A percentile compares a stretch with the other conserved stretches of the same genome.
These are phyloP conservation scores for Oryza australiensis DNA, from an alignment of 176 grass and related monocot species.

Conservation along the genomic window DNA sequence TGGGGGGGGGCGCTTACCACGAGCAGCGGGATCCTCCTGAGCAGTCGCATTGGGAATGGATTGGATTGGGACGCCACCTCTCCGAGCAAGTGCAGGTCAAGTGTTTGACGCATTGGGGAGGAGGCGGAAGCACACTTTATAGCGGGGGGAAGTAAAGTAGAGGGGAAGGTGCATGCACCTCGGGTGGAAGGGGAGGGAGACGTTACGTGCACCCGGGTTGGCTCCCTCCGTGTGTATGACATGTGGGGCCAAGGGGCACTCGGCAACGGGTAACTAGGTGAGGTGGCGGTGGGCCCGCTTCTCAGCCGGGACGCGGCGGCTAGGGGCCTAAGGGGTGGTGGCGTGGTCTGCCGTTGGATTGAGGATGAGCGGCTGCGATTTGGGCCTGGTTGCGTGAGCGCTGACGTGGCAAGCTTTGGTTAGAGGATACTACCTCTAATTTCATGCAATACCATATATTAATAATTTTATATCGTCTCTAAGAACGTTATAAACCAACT, in stretches of 20 bases:
- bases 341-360: constrained; percentile 1
- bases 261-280: background rate
- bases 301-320: constrained; percentile 1
- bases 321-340: background rate
- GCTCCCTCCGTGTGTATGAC: rapidly evolving
- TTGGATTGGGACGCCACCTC: constrained; percentile 33
- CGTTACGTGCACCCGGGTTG: background rate
- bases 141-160: background rate
- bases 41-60: constrained; percentile 15
- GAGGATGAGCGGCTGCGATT: background rate
- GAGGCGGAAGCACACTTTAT: background rate
- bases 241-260: background rate
- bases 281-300: background rate
- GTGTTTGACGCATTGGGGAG: constrained; percentile 19
- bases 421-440: too few species aligned
- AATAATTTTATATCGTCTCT: too few species aligned
- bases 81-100: background rate
- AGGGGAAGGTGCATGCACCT: constrained; percentile 60
- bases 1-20: too few species aligned
- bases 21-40: constrained; percentile 10
- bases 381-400: background rate
- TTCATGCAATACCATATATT: too few species aligned
- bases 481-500: too few species aligned
- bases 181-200: too few species aligned
- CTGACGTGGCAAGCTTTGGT: background rate